phyloP scores from a whole-genome alignment of 768 basidiomycete species.

The Lactarius sanguifluus region DNA sequence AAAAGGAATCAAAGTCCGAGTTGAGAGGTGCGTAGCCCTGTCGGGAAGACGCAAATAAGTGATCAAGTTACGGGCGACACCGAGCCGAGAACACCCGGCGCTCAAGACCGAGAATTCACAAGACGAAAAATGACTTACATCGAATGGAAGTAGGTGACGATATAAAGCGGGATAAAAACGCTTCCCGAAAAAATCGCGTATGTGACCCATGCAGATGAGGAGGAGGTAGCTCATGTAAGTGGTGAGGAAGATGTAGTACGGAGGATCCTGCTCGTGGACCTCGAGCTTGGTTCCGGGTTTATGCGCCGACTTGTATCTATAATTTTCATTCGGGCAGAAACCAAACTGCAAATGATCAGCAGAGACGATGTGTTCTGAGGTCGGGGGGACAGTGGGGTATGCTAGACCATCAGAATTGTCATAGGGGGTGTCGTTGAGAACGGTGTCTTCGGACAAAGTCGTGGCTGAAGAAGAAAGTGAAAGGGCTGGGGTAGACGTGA shows the following conservation, averaged over 20 bases:
- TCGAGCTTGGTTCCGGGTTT: conserved; percentile 48
- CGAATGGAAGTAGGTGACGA: conserved; percentile 75
- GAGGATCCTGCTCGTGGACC: conserved; percentile 78
- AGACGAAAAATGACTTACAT: conserved; percentile 55
- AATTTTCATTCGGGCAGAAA: conserved; percentile 77
- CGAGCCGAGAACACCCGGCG: not conserved
- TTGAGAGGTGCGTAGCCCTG: conserved; percentile 96
- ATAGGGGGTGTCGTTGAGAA: conserved; percentile 54
- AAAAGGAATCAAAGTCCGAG: conserved; percentile 99
- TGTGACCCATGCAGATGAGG: conserved; percentile 87
- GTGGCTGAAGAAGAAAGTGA: conserved; percentile 76
- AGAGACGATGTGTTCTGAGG: conserved; percentile 73
- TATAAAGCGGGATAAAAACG: conserved; percentile 67
- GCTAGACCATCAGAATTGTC: conserved; percentile 51
- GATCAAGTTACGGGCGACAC: conserved; percentile 17
- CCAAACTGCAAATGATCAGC: conserved; percentile 92
- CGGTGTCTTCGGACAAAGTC: conserved; percentile 64
- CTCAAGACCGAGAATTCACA: not conserved
- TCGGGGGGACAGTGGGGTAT: conserved; percentile 66
- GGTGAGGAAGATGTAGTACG: conserved; percentile 87
- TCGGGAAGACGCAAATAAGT: conserved; percentile 15
- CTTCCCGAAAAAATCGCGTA: conserved; percentile 95
- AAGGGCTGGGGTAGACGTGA: conserved; percentile 66
- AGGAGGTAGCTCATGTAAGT: conserved; percentile 94
- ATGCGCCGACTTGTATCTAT: conserved; percentile 68